Percentiles rank a stretch among this genome's conserved stretches.
Evolutionary conservation across 2,329 filamentous ascomycete species (phyloP).

Genomic region (Hymenoscyphus linearis): DNA sequence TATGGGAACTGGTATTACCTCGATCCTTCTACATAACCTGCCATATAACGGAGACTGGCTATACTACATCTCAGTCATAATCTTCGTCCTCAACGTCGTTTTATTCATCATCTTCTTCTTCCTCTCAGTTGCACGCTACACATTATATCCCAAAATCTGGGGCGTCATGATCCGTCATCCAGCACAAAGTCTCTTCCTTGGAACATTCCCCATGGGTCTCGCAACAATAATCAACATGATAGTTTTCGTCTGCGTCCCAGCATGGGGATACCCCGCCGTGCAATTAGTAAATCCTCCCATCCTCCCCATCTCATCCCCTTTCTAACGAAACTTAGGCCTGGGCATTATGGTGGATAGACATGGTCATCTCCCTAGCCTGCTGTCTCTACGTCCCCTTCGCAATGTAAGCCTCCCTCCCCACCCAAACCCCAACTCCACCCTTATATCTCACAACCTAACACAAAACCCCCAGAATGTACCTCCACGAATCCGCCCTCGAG

Average conservation of each 20-base stretch:
- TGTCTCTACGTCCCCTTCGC: conserved; percentile 52
- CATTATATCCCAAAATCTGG: conserved; percentile 62
- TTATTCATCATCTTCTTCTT: conserved; percentile 51
- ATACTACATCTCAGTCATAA: conserved; percentile 51
- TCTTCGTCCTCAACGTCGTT: conserved; percentile 55
- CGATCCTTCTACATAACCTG: conserved; percentile 55
- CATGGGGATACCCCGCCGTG: conserved; percentile 55
- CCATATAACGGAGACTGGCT: conserved; percentile 56
- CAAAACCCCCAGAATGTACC: conserved; percentile 21
- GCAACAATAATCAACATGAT: conserved; percentile 64
- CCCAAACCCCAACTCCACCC: too few relatives aligned
- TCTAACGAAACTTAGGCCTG: conserved; percentile 36
- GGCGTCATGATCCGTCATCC: conserved; percentile 60
- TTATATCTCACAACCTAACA: conserved; percentile 3
- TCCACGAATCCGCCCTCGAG: conserved; percentile 40
- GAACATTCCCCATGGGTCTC: conserved; percentile 63
- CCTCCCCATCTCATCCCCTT: too few relatives aligned
- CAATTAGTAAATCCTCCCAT: conserved; percentile 35
- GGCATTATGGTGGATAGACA: conserved; percentile 55
- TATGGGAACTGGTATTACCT: conserved; percentile 66
- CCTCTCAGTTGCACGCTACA: conserved; percentile 56
- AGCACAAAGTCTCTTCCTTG: conserved; percentile 62
- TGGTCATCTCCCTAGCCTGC: conserved; percentile 45
- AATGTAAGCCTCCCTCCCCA: conserved; percentile 38
- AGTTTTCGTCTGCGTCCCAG: conserved; percentile 51